Conservation (phyloP, 2,329 filamentous ascomycete species). For the Pyrenochaeta sp. region DNA sequence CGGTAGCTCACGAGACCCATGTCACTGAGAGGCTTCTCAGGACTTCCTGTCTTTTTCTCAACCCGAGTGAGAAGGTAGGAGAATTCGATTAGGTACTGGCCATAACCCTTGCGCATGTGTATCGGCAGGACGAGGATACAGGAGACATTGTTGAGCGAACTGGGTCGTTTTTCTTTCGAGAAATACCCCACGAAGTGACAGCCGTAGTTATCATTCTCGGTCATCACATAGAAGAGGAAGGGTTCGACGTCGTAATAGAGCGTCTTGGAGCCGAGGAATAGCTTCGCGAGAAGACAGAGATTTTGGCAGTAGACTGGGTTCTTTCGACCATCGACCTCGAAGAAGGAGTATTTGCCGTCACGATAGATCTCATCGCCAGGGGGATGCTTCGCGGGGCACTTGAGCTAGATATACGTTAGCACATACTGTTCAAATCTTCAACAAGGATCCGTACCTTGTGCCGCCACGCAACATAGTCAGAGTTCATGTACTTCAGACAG, state of each 20-base stretch:
- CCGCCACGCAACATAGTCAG: conserved; percentile 96
- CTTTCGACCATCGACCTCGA: conserved; percentile 95
- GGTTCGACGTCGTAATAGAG: conserved; percentile 98
- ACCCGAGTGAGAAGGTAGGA: conserved; percentile 94
- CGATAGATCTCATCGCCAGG: conserved; percentile 98
- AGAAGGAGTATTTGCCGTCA: conserved; percentile 88
- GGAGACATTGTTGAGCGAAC: conserved; percentile 95
- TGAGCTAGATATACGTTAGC: conserved; percentile 58
- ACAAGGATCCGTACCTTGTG: conserved; percentile 69
- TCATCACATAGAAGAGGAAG: conserved; percentile 96
- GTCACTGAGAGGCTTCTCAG: conserved; percentile 95
- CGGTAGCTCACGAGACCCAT: conserved; percentile 98
- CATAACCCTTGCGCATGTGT: conserved; percentile 96
- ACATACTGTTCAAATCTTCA: neutral
- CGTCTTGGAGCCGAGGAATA: conserved; percentile 98
- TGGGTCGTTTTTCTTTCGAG: conserved; percentile 95
- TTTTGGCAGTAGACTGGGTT: conserved; percentile 99
- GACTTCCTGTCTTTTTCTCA: conserved; percentile 92
- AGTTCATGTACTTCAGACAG: conserved; percentile 99
- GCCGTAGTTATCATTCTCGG: conserved; percentile 87
- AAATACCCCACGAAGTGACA: conserved; percentile 99
- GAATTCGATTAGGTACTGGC: conserved; percentile 96
- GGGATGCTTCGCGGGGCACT: conserved; percentile 95
- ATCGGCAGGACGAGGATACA: conserved; percentile 96
- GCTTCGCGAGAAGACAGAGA: conserved; percentile 90